Percentiles rank a stretch among this genome's conserved stretches.
Evolutionary conservation across 2,329 filamentous ascomycete species (phyloP).

Genomic region (Penicillium psychrosexuale): DNA sequence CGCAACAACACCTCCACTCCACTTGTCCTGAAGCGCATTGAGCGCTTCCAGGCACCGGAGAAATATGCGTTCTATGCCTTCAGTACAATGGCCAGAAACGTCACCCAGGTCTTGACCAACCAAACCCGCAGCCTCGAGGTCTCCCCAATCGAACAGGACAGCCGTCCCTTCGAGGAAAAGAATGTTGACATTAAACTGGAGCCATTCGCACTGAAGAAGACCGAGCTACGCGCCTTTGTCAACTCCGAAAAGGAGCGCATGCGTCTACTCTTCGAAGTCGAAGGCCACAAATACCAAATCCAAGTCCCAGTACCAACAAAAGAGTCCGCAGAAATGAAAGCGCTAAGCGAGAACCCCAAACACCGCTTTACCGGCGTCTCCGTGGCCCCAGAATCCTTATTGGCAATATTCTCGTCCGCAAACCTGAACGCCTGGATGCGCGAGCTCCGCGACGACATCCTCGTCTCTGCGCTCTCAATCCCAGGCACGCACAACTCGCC

Average conservation of each 20-base stretch:
- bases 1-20: conserved; percentile 75
- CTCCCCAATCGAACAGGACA: conserved; percentile 48
- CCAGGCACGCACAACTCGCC: conserved; percentile 96
- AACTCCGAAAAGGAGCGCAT: conserved; percentile 61
- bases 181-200: conserved; percentile 63
- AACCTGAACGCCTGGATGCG: conserved; percentile 77
- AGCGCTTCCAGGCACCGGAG: conserved; percentile 65
- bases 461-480: conserved; percentile 78
- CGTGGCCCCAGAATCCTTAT: conserved; percentile 52
- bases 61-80: conserved; percentile 30
- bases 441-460: conserved; percentile 65
- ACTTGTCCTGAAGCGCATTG: conserved; percentile 69
- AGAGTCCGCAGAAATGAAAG: conserved; percentile 60
- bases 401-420: conserved; percentile 67
- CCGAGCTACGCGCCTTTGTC: conserved; percentile 60
- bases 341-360: conserved; percentile 52
- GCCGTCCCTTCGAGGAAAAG: conserved; percentile 59
- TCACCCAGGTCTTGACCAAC: conserved; percentile 45
- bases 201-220: conserved; percentile 65
- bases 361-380: conserved; percentile 65
- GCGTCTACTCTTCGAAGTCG: conserved; percentile 68
- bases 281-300: conserved; percentile 65
- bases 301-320: conserved; percentile 64
- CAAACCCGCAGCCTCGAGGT: conserved; percentile 45
- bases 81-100: conserved; percentile 47